phyloP scores from a whole-genome alignment of 495 filamentous ascomycete genomes.

The Tirmania nivea region DNA sequence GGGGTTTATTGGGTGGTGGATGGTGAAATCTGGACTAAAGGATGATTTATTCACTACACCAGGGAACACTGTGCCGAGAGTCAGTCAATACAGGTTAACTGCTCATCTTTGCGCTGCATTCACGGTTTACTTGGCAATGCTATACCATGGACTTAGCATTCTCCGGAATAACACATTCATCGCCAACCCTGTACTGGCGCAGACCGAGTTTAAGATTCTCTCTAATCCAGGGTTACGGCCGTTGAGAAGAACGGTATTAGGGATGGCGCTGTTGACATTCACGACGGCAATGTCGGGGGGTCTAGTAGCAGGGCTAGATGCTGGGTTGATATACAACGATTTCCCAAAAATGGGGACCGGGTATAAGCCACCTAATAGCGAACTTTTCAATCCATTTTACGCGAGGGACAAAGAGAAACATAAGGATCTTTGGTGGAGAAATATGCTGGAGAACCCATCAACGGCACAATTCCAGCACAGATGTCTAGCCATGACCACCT shows the following conservation, averaged over 20 bases:
- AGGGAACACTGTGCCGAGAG: slow-evolving; percentile 60
- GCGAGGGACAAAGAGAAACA: slow-evolving; percentile 38
- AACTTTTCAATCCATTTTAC: slow-evolving; percentile 74
- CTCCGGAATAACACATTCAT: slow-evolving; percentile 52
- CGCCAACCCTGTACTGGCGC: slow-evolving; percentile 31
- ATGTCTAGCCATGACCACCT: slow-evolving; percentile 74
- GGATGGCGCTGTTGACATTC: slow-evolving; percentile 60
- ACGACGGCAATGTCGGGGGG: slow-evolving; percentile 79
- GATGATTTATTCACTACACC: slow-evolving; percentile 75
- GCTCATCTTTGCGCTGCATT: slow-evolving; percentile 82
- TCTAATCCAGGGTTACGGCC: slow-evolving; percentile 40
- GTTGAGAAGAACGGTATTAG: slow-evolving; percentile 52
- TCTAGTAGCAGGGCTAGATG: slow-evolving; percentile 83
- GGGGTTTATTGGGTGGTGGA: slow-evolving; percentile 95
- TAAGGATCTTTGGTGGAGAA: slow-evolving; percentile 81
- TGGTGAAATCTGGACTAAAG: slow-evolving; percentile 88
- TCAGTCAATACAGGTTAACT: slow-evolving; percentile 81
- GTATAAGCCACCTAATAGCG: slow-evolving; percentile 52
- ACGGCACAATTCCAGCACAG: slow-evolving; percentile 88
- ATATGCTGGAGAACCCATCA: slow-evolving; percentile 89
- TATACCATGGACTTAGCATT: slow-evolving; percentile 73
- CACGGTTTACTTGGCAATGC: slow-evolving; percentile 75
- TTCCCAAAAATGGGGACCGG: slow-evolving; percentile 87
- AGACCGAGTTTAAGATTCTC: slow-evolving; percentile 34
- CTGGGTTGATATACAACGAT: slow-evolving; percentile 93